Conservation (phyloP, 257 asterid genomes). For the Primulina tabacum region DNA sequence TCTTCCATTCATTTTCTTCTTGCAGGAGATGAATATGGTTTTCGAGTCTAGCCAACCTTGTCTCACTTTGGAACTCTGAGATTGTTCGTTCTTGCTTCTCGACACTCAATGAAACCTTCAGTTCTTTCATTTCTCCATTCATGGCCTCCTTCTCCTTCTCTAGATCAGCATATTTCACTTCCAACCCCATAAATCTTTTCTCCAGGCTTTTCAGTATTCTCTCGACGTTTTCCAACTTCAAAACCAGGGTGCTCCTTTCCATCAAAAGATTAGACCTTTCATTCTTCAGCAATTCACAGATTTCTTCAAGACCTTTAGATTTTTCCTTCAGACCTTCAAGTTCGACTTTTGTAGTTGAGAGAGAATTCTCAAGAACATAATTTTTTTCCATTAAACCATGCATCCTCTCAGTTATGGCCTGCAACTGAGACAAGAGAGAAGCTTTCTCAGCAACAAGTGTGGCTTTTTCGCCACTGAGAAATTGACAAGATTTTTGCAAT, state of each 20-base stretch:
- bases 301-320: slow-evolving; percentile 77
- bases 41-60: slow-evolving; percentile 59
- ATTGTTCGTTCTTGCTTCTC: slow-evolving; percentile 71
- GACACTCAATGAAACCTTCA: slow-evolving; percentile 47
- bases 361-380: slow-evolving; percentile 75
- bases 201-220: slow-evolving; percentile 53
- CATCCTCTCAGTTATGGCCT: slow-evolving; percentile 68
- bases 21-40: slow-evolving; percentile 62
- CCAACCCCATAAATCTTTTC: slow-evolving; percentile 60
- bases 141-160: slow-evolving; percentile 71
- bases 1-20: slow-evolving; percentile 70
- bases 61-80: slow-evolving; percentile 48
- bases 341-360: slow-evolving; percentile 64
- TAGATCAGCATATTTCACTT: slow-evolving; percentile 58
- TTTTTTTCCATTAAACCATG: slow-evolving; percentile 67
- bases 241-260: slow-evolving; percentile 56
- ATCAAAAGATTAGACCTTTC: slow-evolving; percentile 59
- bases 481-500: slow-evolving; percentile 57
- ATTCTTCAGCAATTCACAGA: slow-evolving; percentile 69
- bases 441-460: slow-evolving; percentile 75
- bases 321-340: slow-evolving; percentile 90
- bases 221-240: slow-evolving; percentile 65
- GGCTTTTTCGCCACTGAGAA: slow-evolving; percentile 56
- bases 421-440: slow-evolving; percentile 67
- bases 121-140: slow-evolving; percentile 58